Evolutionary conservation across 257 asterid species (phyloP), one percentile per base, ranked within the genome.

Genomic region (Prunella vulgaris): DNA sequence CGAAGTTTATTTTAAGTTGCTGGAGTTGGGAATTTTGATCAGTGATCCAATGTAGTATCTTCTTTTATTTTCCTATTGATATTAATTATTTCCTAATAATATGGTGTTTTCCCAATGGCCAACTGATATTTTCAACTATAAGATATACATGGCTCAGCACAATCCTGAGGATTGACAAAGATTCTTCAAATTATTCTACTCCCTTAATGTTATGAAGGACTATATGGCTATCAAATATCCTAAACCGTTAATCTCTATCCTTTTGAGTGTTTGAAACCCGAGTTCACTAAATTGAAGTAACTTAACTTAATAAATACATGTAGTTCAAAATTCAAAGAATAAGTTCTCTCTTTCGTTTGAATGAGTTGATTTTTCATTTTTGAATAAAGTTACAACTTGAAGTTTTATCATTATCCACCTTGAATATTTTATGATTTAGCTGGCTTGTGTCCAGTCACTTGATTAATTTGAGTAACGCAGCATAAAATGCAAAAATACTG

Each of bases 1-100:
- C 18, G 52, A 60, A 40, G 10, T 66, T 53, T 58, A 18, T 25
- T 44, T 48, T 17, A 13, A 22, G 66, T 78, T 66, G 53, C 71
- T 5, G 73, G 73, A 68, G 57, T 48, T 51, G 3, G 74, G 33
- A 62, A 73, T 35, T 65, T 56, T 12, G 25, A 28, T 21, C 10
- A 59, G 12, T 33, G 57, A 49, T 66, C 25, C 53, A 32, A 57
- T 44, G 25, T 5, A 7, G 25, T 5, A 7, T 44, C 13, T 32
- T 48, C 10, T 74, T 32, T 33, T 40, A 3, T 67, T 60, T 21
- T 33, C 7, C 0, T 7, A 33, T 12, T 18, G 9, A 17, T 71
- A 7, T 53, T 14, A 27, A 40, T 17, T 27, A 5, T 65, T 18
- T 53, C 57, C 18, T 7, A 30, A 3, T 74, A 18, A 30, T 24